These are phyloP conservation scores for Myotisia sp. DNA, from an alignment of 2,329 filamentous ascomycete species.

Conservation along the genomic window DNA sequence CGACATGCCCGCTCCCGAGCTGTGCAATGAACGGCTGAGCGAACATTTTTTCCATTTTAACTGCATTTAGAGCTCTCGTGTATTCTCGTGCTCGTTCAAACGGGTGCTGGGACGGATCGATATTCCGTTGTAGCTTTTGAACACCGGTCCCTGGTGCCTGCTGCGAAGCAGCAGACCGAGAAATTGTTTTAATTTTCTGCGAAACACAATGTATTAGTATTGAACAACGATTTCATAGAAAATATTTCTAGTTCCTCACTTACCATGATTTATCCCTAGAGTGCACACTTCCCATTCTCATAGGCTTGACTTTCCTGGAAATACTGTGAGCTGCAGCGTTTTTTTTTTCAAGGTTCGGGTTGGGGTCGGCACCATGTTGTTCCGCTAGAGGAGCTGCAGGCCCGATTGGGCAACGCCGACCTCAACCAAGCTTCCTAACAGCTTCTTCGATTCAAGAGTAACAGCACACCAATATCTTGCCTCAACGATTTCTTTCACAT, in stretches of 20 bases:
- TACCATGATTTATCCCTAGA: no score
- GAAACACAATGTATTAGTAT: not conserved
- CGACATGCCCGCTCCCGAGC: constrained; percentile 79
- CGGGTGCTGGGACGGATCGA: constrained; percentile 75
- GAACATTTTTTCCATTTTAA: constrained; percentile 89
- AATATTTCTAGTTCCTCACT: not conserved
- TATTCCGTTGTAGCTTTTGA: constrained; percentile 35
- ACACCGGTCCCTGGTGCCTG: constrained; percentile 34
- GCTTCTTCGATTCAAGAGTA: no score
- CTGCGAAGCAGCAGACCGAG: constrained; percentile 32
- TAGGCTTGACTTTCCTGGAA: no score
- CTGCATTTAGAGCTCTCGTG: constrained; percentile 63
- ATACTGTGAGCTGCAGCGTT: no score
- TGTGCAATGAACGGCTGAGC: constrained; percentile 71
- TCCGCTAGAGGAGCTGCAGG: no score
- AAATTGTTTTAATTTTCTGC: constrained; percentile 45
- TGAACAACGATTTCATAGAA: not conserved
- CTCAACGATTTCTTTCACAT: no score
- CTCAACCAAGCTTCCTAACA: no score
- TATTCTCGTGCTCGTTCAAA: constrained; percentile 86
- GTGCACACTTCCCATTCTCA: no score
- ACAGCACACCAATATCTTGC: no score
- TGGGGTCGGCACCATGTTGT: no score
- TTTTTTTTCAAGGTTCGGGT: no score
- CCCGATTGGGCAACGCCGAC: no score